Base-by-base conservation (phyloP, 2,329 filamentous ascomycete species). In the Penicillium decumbens region DNA sequence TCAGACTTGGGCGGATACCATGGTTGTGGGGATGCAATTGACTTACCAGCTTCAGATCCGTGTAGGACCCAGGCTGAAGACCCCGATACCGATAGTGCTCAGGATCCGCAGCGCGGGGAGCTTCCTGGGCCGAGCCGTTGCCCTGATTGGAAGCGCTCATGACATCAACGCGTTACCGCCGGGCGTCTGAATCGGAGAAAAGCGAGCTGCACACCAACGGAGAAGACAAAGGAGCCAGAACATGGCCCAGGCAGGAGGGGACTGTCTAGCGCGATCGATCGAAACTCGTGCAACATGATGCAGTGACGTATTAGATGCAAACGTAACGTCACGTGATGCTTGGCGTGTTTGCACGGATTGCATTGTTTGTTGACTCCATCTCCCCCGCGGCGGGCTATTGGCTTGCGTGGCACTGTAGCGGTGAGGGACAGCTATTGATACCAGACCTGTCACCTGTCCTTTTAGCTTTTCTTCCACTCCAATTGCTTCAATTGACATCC, bases 11-110 rank as follows among this genome's bases (percentile, higher is more conserved):
- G 23, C 20, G 29, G 20, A 33, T 18, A n/a, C 13, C 12, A 28
- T 37, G 32, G 12, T 13, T 35, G 40, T 29, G 20, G 27, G 35
- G 33, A 10, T 7, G 2, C 10, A 23, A 13, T 24, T 18, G 47
- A 55, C 67, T 40, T 72, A 80, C 78, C 65, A 82, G 64, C 58
- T 76, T 75, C 56, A 77, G 74, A 2, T 75, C 74, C 5, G 80
- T 82, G 61, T 79, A 80, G 7, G 77, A 80, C 25, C 75, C 73
- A 18, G 71, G 66, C 50, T 74, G 70, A 50, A 80, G 61, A 29
- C 66, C 69, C 50, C 66, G 62, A 46, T 64, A 61, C 50, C 66
- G 62, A 46, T 64, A 61, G 8, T 62, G 53, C 12, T 59, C 60
- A 48, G 65, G 48, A 42, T 57, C 52, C 24, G 33, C 41, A 44